phyloP scores from a whole-genome alignment of 2,329 filamentous ascomycete species.

The Exophiala sp. region DNA sequence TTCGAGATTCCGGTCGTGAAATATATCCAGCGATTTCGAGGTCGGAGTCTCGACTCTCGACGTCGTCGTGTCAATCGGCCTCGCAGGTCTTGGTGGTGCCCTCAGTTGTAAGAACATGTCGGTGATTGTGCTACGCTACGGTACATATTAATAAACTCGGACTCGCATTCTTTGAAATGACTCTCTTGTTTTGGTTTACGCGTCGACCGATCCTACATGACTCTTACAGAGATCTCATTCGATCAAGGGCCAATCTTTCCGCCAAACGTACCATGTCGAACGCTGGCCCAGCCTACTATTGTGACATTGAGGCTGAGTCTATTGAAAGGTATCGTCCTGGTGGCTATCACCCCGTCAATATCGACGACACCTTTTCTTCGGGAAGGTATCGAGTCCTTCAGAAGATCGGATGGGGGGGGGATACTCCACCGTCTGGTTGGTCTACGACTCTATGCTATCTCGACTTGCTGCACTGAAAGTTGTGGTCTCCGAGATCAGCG shows the following conservation, averaged over 20 bases:
- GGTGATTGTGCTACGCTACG: not conserved
- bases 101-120: not conserved
- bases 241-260: constrained; percentile 7
- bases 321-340: constrained; percentile 33
- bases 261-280: constrained; percentile 9
- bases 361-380: constrained; percentile 30
- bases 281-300: constrained; percentile 12
- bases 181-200: constrained; percentile 8
- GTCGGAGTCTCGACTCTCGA: too few relatives aligned
- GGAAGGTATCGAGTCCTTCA: constrained; percentile 37
- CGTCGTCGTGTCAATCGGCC: too few relatives aligned
- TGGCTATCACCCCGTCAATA: constrained; percentile 35
- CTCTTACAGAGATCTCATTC: constrained; percentile 6
- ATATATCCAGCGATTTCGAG: too few relatives aligned
- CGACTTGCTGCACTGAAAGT: constrained; percentile 17
- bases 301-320: constrained; percentile 23
- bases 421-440: constrained; percentile 42
- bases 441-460: constrained; percentile 30
- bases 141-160: not conserved
- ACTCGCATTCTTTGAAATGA: constrained; percentile 7
- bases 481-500: constrained; percentile 13
- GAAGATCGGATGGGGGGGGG: constrained; percentile 41
- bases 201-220: constrained; percentile 8
- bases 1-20: too few relatives aligned
- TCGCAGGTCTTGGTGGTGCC: not conserved